These are phyloP conservation scores for Tricholoma flavovirens DNA, from an alignment of 768 basidiomycete genomes.

Conservation along the genomic window DNA sequence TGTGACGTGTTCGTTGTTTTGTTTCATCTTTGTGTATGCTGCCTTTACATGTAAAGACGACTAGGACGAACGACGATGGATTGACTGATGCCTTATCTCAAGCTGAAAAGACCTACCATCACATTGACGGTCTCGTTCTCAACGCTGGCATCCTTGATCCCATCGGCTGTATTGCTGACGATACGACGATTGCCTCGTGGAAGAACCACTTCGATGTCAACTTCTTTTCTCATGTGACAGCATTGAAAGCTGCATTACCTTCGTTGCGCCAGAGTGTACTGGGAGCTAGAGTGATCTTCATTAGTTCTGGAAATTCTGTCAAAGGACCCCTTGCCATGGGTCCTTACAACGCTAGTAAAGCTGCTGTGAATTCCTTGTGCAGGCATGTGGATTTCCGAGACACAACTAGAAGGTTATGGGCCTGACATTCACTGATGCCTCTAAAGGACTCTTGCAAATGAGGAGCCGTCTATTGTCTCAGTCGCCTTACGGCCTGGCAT, in stretches of 20 bases:
- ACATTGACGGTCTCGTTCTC: constrained; percentile 72
- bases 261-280: constrained; percentile 52
- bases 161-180: constrained; percentile 50
- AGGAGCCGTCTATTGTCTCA: constrained; percentile 70
- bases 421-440: neutral
- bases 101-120: constrained; percentile 49
- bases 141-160: constrained; percentile 83
- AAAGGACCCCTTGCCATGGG: constrained; percentile 70
- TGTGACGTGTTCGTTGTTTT: constrained; percentile 68
- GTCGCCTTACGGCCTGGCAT: constrained; percentile 84
- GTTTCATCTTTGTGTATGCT: constrained; percentile 4
- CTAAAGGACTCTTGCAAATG: constrained; percentile 72
- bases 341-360: constrained; percentile 79
- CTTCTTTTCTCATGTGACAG: constrained; percentile 77
- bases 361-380: constrained; percentile 83
- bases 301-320: constrained; percentile 81
- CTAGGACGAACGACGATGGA: constrained; percentile 54
- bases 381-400: constrained; percentile 37
- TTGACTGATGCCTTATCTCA: constrained; percentile 50
- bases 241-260: constrained; percentile 63
- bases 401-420: too few relatives aligned
- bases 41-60: constrained; percentile 2
- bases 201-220: constrained; percentile 77
- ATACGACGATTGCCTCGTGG: constrained; percentile 53
- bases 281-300: constrained; percentile 68